Evolutionary conservation across 495 filamentous ascomycete species (phyloP), one percentile per base, ranked within the genome.

Genomic region (Penicillium coprophilum): DNA sequence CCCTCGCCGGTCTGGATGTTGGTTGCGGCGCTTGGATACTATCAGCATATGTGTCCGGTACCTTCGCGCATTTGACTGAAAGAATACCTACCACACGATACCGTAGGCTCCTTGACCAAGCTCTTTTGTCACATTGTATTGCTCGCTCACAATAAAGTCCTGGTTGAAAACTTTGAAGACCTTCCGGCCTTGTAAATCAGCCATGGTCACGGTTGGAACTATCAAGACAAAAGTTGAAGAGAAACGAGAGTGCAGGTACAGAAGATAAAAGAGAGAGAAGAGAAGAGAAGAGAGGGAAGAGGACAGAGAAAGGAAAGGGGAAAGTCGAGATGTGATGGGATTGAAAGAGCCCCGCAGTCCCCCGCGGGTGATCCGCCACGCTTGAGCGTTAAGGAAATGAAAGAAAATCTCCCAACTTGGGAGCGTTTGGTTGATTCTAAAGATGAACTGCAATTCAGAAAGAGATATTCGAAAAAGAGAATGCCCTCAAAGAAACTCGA

Each of bases 131-230:
- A 98, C 94, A 68, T 88, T 96, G 78, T 98, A 98, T 49, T 95
- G 84, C 75, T 97, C 92, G 70, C 96, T 95, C 58, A 98, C 94
- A 60, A 97, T 88, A 67, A 98, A 98, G 78, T 98, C 94, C 73
- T 98, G 94, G 82, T 97, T 97, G 80, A 98, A 98, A 68, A 97
- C 94, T 87, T 97, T 97, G 84, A 97, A 98, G 74, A 92, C 82
- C 80, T 95, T 96, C 69, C 92, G 89, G 68, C 90, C 90, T 61
- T 86, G 84, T 49, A 95, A 77, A 71, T 92, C 88, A 63, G 82
- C 78, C 89, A 92, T 93, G 68, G 34, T 34, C 30, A 11, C 58
- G 66, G 31, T 23, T 17, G 32, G 23, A 28, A 6, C 34, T 10
- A 39, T 6, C 38, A 44, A 60, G 47, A 30, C 50, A 23, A 43